Evolutionary conservation across 2,329 filamentous ascomycete species (phyloP).

Genomic region (Aureobasidium sp.): DNA sequence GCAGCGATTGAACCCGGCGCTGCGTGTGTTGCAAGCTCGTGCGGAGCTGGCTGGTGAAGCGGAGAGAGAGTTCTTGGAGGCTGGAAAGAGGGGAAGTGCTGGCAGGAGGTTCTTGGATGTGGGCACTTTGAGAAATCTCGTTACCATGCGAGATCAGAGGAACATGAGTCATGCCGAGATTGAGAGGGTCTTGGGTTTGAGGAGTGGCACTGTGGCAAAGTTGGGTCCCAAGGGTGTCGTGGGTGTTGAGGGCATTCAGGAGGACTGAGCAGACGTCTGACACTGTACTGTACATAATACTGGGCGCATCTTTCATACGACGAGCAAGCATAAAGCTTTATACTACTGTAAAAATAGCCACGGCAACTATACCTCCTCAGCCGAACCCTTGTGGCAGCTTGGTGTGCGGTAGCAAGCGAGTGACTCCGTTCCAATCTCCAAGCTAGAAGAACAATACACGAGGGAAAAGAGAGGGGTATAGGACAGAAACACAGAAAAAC

Average conservation of each 20-base stretch:
- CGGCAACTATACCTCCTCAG: neutral
- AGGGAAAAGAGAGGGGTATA: neutral
- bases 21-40: conserved; percentile 46
- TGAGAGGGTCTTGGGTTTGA: conserved; percentile 28
- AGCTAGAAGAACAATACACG: neutral
- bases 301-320: neutral
- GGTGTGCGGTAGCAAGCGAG: neutral
- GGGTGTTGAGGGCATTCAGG: conserved; percentile 17
- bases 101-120: conserved; percentile 40
- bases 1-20: conserved; percentile 43
- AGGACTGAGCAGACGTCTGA: neutral
- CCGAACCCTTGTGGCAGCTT: neutral
- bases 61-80: conserved; percentile 44
- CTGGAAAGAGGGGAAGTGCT: conserved; percentile 33
- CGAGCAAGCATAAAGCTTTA: neutral
- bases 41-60: conserved; percentile 43
- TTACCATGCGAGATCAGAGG: conserved; percentile 25
- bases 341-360: conserved; percentile 7
- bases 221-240: conserved; percentile 26
- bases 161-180: conserved; percentile 24
- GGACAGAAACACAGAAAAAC: neutral
- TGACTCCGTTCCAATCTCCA: neutral
- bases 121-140: conserved; percentile 30
- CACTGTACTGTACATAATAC: neutral
- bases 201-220: conserved; percentile 26